phyloP scores from a whole-genome alignment of 768 basidiomycete genomes.

The Lyophyllum decastes region DNA sequence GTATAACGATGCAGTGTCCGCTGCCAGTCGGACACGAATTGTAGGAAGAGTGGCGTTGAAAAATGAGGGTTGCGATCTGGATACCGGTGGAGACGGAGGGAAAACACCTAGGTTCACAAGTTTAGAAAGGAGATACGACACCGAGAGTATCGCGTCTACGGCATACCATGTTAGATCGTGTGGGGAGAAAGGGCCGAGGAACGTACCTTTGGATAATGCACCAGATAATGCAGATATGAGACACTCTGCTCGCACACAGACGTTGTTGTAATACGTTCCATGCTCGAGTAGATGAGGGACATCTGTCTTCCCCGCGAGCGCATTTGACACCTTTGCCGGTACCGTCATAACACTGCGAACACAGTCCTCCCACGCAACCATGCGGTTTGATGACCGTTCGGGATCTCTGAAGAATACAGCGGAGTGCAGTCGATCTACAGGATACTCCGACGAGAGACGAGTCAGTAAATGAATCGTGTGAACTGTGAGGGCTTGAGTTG shows the following conservation, averaged over 20 bases:
- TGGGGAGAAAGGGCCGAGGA: conserved; percentile 5
- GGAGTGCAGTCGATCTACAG: conserved; percentile 67
- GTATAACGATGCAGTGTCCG: conserved; percentile 35
- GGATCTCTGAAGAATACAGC: conserved; percentile 38
- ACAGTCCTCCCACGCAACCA: conserved; percentile 73
- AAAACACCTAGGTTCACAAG: conserved; percentile 71
- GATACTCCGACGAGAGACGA: conserved; percentile 60
- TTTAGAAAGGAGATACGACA: conserved; percentile 62
- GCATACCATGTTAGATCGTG: conserved; percentile 8
- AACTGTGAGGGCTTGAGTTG: conserved; percentile 47
- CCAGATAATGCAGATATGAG: conserved; percentile 48
- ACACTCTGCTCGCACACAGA: conserved; percentile 54
- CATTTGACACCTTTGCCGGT: conserved; percentile 82
- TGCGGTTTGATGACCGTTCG: conserved; percentile 26
- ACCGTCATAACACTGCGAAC: conserved; percentile 64
- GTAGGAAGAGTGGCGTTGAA: conserved; percentile 52
- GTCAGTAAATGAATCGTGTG: conserved; percentile 56
- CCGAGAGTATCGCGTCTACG: conserved; percentile 38
- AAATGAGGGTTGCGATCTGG: conserved; percentile 72
- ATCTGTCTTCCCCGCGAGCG: conserved; percentile 41
- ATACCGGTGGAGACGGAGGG: conserved; percentile 47
- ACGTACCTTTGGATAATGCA: conserved; percentile 41
- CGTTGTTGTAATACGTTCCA: conserved; percentile 52
- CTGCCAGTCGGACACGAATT: conserved; percentile 43
- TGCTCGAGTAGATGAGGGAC: conserved; percentile 55